Evolutionary conservation across 371 early-diverging fungal genomes (phyloP).

Genomic region (Batrachochytrium dendrobatidis): DNA sequence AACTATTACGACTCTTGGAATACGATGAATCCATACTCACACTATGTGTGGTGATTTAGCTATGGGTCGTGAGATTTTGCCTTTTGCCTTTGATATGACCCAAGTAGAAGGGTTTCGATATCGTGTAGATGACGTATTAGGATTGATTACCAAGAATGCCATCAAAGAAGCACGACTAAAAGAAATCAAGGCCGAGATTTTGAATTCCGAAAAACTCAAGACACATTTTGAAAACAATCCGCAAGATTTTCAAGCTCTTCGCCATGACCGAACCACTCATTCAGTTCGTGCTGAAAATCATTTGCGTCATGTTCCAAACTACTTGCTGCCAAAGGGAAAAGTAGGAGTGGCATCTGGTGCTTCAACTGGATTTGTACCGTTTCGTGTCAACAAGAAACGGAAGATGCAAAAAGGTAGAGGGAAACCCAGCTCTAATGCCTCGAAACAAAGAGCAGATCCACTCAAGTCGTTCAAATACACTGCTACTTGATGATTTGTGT

Average conservation of each 20-base stretch:
- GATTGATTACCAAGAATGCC: conserved; percentile 64
- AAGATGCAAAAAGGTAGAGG: neutral
- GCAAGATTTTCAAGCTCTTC: conserved; percentile 79
- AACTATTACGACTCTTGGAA: neutral
- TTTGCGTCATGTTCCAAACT: conserved; percentile 87
- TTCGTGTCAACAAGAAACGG: conserved; percentile 29
- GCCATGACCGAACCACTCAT: conserved; percentile 85
- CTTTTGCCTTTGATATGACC: conserved; percentile 81
- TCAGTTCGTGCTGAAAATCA: conserved; percentile 74
- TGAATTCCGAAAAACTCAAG: conserved; percentile 90
- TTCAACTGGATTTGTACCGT: conserved; percentile 32
- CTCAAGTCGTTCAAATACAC: conserved; percentile 3
- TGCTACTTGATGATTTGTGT: neutral
- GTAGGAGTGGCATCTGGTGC: conserved; percentile 16
- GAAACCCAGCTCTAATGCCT: neutral
- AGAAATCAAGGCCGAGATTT: conserved; percentile 85
- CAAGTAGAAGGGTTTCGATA: conserved; percentile 88
- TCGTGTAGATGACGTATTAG: conserved; percentile 81
- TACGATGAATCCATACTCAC: neutral
- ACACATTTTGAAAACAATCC: conserved; percentile 96
- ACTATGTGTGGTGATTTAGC: conserved; percentile 13
- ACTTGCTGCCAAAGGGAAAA: conserved; percentile 54
- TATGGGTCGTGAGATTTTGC: conserved; percentile 54
- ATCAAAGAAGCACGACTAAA: conserved; percentile 86
- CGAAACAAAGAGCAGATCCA: conserved; percentile 1